These are phyloP conservation scores for Scytalidium lignicola DNA, from an alignment of 2,329 filamentous ascomycete species.

Conservation along the genomic window DNA sequence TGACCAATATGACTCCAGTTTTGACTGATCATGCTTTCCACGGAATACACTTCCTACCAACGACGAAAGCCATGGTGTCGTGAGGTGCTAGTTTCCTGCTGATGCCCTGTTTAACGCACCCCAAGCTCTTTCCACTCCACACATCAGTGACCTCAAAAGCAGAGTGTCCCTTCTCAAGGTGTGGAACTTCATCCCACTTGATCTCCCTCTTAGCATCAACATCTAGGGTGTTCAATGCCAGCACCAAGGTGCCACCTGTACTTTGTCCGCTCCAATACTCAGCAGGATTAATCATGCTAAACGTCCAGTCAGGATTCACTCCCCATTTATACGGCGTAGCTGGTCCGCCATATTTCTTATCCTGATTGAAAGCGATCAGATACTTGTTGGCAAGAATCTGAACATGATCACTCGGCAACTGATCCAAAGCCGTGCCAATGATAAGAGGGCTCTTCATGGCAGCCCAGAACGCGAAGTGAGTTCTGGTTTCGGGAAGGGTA, in stretches of 20 bases:
- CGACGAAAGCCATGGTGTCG: slow-evolving; percentile 27
- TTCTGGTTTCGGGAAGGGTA: slow-evolving; percentile 36
- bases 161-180: slow-evolving; percentile 22
- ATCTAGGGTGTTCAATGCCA: slow-evolving; percentile 41
- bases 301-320: slow-evolving; percentile 43
- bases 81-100: slow-evolving; percentile 27
- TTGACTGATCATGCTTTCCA: background rate
- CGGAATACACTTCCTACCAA: slow-evolving; percentile 16
- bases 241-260: slow-evolving; percentile 37
- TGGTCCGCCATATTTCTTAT: slow-evolving; percentile 34
- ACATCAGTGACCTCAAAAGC: slow-evolving; percentile 38
- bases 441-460: slow-evolving; percentile 20
- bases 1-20: too few species aligned
- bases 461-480: slow-evolving; percentile 21
- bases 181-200: slow-evolving; percentile 38
- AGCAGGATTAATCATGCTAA: slow-evolving; percentile 41
- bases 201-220: slow-evolving; percentile 30
- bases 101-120: slow-evolving; percentile 27
- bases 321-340: slow-evolving; percentile 42
- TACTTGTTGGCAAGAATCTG: slow-evolving; percentile 18
- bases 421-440: slow-evolving; percentile 17
- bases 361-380: slow-evolving; percentile 18
- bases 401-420: slow-evolving; percentile 26
- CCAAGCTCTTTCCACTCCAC: slow-evolving; percentile 39
- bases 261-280: slow-evolving; percentile 44